Evolutionary conservation across 371 early-diverging fungal species (phyloP).

Genomic region (Sporodiniella umbellata): DNA sequence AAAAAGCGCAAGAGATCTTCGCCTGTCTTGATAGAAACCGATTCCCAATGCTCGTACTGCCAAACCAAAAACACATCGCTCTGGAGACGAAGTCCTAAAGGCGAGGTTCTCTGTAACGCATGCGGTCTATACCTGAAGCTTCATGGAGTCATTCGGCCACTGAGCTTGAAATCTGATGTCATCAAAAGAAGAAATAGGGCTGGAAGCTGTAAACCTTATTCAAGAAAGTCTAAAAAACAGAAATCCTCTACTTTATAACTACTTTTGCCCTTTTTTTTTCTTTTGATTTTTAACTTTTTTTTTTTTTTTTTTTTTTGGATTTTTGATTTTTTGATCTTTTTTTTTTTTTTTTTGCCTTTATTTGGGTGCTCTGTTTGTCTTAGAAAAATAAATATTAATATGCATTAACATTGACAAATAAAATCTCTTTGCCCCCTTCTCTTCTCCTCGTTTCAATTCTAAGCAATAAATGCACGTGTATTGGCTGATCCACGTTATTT

Average conservation of each 20-base stretch:
- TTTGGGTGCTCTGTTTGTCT: too few relatives aligned
- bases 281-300: neutral
- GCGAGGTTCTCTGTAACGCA: constrained; percentile 29
- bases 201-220: constrained; percentile 1
- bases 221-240: constrained; percentile 1
- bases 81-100: constrained; percentile 31
- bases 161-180: constrained; percentile 32
- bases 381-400: neutral
- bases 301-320: neutral
- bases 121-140: constrained; percentile 33
- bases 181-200: constrained; percentile 29
- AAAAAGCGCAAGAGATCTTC: neutral
- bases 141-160: constrained; percentile 30
- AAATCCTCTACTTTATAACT: neutral
- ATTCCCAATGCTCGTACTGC: constrained; percentile 23
- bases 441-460: too few relatives aligned
- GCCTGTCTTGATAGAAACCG: neutral
- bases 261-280: constrained; percentile 2
- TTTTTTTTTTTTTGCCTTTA: neutral
- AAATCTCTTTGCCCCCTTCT: too few relatives aligned
- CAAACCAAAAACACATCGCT: constrained; percentile 30
- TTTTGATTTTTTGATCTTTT: neutral
- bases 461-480: too few relatives aligned
- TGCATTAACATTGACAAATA: too few relatives aligned
- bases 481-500: neutral